A percentile compares a stretch with the other conserved stretches of the same genome.
Conservation (phyloP, 83 land plant genomes). For the Larix sibirica region DNA sequence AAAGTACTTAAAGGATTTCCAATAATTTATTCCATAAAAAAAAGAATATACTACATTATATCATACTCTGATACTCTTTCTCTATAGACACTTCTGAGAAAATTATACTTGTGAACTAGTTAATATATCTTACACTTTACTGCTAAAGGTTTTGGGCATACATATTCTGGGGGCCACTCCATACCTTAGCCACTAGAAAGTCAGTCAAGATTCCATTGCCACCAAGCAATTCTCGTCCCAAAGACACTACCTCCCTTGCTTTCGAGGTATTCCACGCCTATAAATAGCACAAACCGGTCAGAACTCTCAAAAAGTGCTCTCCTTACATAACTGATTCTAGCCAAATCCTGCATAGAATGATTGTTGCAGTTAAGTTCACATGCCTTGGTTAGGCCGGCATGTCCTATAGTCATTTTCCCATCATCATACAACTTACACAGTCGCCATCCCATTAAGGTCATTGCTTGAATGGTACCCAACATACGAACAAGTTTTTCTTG, state of each 20-base stretch:
- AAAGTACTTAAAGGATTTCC: too few species aligned
- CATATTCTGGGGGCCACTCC: background rate
- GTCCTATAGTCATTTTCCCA: constrained; percentile 95
- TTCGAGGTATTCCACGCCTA: constrained; percentile 85
- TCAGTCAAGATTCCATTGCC: constrained; percentile 96
- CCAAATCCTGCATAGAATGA: too few species aligned
- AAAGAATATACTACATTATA: too few species aligned
- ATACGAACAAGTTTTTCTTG: constrained; percentile 92
- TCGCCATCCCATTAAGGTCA: constrained; percentile 93
- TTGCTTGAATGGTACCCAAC: constrained; percentile 94
- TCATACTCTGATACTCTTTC: too few species aligned
- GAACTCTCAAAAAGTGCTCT: background rate
- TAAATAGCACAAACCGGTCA: constrained; percentile 8
- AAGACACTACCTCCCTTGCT: constrained; percentile 87
- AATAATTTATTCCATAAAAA: too few species aligned
- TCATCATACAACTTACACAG: constrained; percentile 85
- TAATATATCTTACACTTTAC: too few species aligned
- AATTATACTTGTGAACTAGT: too few species aligned
- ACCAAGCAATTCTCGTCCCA: constrained; percentile 93
- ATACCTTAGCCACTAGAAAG: constrained; percentile 94
- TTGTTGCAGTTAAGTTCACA: background rate
- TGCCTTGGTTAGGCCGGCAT: constrained; percentile 94
- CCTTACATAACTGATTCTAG: too few species aligned
- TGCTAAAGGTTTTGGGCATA: too few species aligned
- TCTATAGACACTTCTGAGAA: too few species aligned